These are phyloP conservation scores for Candida dajiaensis DNA, from an alignment of 805 yeast species.

Conservation along the genomic window DNA sequence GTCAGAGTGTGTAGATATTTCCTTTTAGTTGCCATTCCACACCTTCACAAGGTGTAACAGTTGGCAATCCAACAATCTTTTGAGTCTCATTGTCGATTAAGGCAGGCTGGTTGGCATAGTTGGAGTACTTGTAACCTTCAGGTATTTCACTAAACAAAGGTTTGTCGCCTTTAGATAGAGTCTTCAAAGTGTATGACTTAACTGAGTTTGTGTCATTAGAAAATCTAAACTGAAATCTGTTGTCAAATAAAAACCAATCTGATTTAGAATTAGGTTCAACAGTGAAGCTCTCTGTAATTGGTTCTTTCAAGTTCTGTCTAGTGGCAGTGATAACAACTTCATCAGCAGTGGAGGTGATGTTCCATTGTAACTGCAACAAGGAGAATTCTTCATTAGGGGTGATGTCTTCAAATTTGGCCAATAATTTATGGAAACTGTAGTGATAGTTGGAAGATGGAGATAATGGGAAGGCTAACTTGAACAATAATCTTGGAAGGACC, in stretches of 20 bases:
- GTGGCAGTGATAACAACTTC: slow-evolving; percentile 4
- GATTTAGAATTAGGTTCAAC: slow-evolving; percentile 19
- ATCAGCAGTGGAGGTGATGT: neutral
- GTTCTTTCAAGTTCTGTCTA: slow-evolving; percentile 17
- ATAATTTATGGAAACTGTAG: slow-evolving; percentile 19
- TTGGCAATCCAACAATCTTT: slow-evolving; percentile 13
- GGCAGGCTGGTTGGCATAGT: slow-evolving; percentile 15
- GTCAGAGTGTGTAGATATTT: slow-evolving; percentile 15
- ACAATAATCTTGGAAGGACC: slow-evolving; percentile 21
- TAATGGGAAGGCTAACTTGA: slow-evolving; percentile 24
- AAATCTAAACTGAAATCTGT: slow-evolving; percentile 32
- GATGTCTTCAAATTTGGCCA: slow-evolving; percentile 7
- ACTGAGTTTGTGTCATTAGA: slow-evolving; percentile 4
- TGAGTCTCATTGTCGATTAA: slow-evolving; percentile 9
- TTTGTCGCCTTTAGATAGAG: slow-evolving; percentile 10
- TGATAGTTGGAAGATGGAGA: slow-evolving; percentile 23
- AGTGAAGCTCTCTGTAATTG: slow-evolving; percentile 7
- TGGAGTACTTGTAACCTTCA: slow-evolving; percentile 12
- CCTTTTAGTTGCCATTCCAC: slow-evolving; percentile 15
- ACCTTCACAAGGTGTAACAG: slow-evolving; percentile 2
- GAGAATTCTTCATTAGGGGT: slow-evolving; percentile 13
- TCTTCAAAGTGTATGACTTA: slow-evolving; percentile 13
- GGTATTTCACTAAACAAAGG: slow-evolving; percentile 4
- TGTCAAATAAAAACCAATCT: slow-evolving; percentile 34
- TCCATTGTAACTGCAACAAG: slow-evolving; percentile 21